Percentiles rank a stretch among this genome's conserved stretches.
Conservation (phyloP, 1,139 yeast species). For the Geotrichum armillariae region DNA sequence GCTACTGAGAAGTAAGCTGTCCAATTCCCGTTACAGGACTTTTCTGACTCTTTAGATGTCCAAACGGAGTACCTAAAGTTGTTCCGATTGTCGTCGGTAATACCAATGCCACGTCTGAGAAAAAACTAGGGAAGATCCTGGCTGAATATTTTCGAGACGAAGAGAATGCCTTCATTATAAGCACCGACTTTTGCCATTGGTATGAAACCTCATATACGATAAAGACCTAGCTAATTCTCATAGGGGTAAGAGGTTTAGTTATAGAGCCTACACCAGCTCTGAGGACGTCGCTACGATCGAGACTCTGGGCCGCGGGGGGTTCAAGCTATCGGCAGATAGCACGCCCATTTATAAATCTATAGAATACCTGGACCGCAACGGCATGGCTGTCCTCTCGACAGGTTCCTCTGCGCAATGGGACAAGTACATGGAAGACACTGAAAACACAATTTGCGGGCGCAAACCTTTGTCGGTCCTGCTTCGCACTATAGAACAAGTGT, state of each 20-base stretch:
- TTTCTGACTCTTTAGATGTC: constrained; percentile 24
- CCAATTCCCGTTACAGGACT: not conserved
- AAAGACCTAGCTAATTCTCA: too few relatives aligned
- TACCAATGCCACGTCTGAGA: constrained; percentile 49
- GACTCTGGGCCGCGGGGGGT: not conserved
- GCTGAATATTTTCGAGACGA: constrained; percentile 56
- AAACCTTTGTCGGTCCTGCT: constrained; percentile 72
- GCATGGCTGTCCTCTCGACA: constrained; percentile 61
- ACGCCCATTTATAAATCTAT: constrained; percentile 68
- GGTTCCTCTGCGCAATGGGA: constrained; percentile 64
- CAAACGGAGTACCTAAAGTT: constrained; percentile 46
- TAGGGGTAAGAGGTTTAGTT: constrained; percentile 29
- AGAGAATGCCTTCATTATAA: constrained; percentile 68
- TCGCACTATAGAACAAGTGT: constrained; percentile 47
- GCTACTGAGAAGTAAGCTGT: constrained; percentile 37
- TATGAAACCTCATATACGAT: constrained; percentile 58
- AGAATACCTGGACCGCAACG: constrained; percentile 65
- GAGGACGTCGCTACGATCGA: constrained; percentile 19
- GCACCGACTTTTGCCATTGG: constrained; percentile 98
- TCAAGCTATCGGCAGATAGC: constrained; percentile 21
- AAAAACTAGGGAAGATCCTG: constrained; percentile 50
- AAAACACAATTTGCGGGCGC: constrained; percentile 93
- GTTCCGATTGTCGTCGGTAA: constrained; percentile 83
- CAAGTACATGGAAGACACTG: constrained; percentile 63
- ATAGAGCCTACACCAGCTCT: constrained; percentile 27